Evolutionary conservation across 106 monocot species (phyloP).

Genomic region (Narthecium ossifragum): DNA sequence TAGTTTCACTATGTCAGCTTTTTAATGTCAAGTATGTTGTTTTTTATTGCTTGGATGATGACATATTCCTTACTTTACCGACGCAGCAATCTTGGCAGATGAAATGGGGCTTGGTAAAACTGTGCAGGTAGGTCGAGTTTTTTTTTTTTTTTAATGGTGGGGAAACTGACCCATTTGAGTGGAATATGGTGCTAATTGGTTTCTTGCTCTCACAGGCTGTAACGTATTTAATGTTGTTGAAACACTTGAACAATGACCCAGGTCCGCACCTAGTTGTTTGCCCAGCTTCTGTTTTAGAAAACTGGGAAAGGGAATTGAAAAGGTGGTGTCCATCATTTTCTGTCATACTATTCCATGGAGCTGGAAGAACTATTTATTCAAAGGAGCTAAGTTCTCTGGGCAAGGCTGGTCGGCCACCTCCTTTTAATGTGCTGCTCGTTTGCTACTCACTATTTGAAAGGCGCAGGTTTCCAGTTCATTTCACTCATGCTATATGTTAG

Average conservation of each 20-base stretch:
- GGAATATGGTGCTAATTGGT: not conserved
- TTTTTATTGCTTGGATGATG: too few relatives aligned
- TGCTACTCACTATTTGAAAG: slow-evolving; percentile 94
- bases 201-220: slow-evolving; percentile 54
- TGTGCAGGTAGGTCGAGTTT: slow-evolving; percentile 63
- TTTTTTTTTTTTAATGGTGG: not conserved
- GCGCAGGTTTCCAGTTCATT: slow-evolving; percentile 74
- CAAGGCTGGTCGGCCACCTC: slow-evolving; percentile 77
- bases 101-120: slow-evolving; percentile 99
- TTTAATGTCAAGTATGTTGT: too few relatives aligned
- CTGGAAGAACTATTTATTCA: slow-evolving; percentile 71
- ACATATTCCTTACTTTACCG: slow-evolving; percentile 6
- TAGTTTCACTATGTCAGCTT: too few relatives aligned
- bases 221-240: slow-evolving; percentile 79
- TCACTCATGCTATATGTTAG: slow-evolving; percentile 1
- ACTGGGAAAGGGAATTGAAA: slow-evolving; percentile 95
- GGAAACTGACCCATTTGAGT: not conserved
- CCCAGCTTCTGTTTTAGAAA: slow-evolving; percentile 95
- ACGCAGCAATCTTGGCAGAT: slow-evolving; percentile 95
- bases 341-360: slow-evolving; percentile 88
- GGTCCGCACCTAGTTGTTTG: slow-evolving; percentile 97
- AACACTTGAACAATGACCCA: slow-evolving; percentile 76
- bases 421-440: slow-evolving; percentile 87
- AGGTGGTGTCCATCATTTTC: slow-evolving; percentile 94
- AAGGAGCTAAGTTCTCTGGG: slow-evolving; percentile 71